phyloP scores from a whole-genome alignment of 805 yeast genomes.

The Candida caryicola region DNA sequence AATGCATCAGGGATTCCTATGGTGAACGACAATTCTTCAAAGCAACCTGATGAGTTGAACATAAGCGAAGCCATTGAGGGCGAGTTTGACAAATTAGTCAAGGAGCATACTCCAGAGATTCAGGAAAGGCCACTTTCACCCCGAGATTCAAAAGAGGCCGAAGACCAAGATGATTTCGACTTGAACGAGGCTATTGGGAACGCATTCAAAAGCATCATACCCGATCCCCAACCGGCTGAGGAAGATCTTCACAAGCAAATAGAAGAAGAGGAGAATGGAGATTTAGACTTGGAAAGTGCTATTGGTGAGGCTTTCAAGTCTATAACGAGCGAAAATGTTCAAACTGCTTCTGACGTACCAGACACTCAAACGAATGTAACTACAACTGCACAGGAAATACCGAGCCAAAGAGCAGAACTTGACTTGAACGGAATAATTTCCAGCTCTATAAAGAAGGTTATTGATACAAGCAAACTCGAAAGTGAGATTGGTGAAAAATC shows the following conservation, averaged over 20 bases:
- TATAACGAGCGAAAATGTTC: not conserved
- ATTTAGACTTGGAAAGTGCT: conserved; percentile 16
- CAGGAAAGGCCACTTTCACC: not conserved
- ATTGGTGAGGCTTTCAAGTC: conserved; percentile 17
- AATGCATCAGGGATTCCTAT: not conserved
- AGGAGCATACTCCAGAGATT: not conserved
- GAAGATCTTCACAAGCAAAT: not conserved
- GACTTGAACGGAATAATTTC: conserved; percentile 11
- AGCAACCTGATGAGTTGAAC: conserved; percentile 3
- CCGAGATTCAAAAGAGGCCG: not conserved
- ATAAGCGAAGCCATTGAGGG: conserved; percentile 14
- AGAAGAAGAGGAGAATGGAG: conserved; percentile 4
- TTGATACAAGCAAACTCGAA: conserved; percentile 5
- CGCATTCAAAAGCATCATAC: conserved; percentile 12
- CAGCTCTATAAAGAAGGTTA: conserved; percentile 9
- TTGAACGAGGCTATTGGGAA: conserved; percentile 17
- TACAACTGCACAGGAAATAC: not conserved
- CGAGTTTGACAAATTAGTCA: conserved; percentile 9
- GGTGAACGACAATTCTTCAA: not conserved
- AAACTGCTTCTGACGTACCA: not conserved
- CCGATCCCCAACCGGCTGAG: not conserved
- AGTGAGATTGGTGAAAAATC: not conserved
- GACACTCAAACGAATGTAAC: too few relatives aligned
- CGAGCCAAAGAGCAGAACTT: conserved; percentile 6
- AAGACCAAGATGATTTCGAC: conserved; percentile 11